These are phyloP conservation scores for Volvox africanus DNA, from an alignment of 139 green algal genomes.

Conservation along the genomic window DNA sequence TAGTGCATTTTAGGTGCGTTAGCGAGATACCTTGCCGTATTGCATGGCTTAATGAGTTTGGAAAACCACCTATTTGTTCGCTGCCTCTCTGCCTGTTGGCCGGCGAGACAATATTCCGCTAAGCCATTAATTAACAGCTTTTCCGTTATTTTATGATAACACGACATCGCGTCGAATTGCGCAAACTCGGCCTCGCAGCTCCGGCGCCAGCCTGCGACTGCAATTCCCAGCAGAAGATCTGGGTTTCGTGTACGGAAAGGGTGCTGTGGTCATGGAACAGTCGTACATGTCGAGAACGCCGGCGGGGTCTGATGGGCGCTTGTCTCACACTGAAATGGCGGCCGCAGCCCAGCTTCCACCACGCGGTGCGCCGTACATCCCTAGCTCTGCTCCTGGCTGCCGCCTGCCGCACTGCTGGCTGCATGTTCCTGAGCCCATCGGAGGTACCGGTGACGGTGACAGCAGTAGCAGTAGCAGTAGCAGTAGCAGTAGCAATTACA, in stretches of 20 bases:
- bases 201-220: slow-evolving; percentile 85
- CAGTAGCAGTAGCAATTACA: background rate
- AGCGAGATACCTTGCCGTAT: too few species aligned
- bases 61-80: too few species aligned
- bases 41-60: too few species aligned
- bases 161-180: too few species aligned
- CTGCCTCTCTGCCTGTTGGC: too few species aligned
- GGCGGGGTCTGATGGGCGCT: background rate
- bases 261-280: slow-evolving; percentile 15
- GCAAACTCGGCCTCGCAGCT: background rate
- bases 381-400: slow-evolving; percentile 62
- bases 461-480: background rate
- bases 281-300: too few species aligned
- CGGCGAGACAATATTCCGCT: too few species aligned
- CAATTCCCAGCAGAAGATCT: slow-evolving; percentile 95
- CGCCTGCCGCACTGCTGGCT: slow-evolving; percentile 79
- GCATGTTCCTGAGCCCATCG: background rate
- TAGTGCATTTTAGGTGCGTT: too few species aligned
- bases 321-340: background rate
- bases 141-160: too few species aligned
- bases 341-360: slow-evolving; percentile 10
- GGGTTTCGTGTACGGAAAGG: slow-evolving; percentile 82
- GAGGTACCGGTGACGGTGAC: background rate
- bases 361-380: slow-evolving; percentile 59
- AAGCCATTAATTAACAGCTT: too few species aligned